Percentiles rank a stretch among this genome's conserved stretches.
Conservation (phyloP, 352 stramenopile genomes). For the Phytophthora brassicae region DNA sequence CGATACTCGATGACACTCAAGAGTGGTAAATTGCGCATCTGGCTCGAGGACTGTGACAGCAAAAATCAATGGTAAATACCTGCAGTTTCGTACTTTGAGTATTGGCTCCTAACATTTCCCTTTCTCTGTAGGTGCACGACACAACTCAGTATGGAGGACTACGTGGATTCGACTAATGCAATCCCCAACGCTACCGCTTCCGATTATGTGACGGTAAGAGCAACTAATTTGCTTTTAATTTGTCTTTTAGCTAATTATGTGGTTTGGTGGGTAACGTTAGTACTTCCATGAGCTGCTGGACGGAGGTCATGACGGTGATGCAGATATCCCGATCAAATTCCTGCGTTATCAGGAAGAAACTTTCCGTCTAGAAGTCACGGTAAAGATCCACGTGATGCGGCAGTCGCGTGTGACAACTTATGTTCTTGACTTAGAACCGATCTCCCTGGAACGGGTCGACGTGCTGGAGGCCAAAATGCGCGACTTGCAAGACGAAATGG, state of each 20-base stretch:
- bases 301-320: too few relatives aligned
- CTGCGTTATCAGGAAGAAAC: too few relatives aligned
- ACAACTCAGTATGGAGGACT: neutral
- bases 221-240: neutral
- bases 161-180: neutral
- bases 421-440: neutral
- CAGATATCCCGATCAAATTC: too few relatives aligned
- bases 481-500: slow-evolving; percentile 9
- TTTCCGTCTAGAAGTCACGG: too few relatives aligned
- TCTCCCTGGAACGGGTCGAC: slow-evolving; percentile 13
- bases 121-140: neutral
- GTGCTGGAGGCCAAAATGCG: slow-evolving; percentile 15
- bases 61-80: slow-evolving; percentile 1
- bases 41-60: slow-evolving; percentile 8
- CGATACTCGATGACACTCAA: slow-evolving; percentile 4
- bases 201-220: slow-evolving; percentile 6
- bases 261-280: neutral
- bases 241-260: neutral
- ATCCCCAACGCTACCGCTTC: slow-evolving; percentile 3
- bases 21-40: slow-evolving; percentile 14
- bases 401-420: slow-evolving; percentile 1
- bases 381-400: neutral
- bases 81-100: too few relatives aligned
- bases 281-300: neutral
- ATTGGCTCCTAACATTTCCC: too few relatives aligned